Evolutionary conservation across 129 eudicot species (phyloP).

Genomic region (Erigeron canadensis): DNA sequence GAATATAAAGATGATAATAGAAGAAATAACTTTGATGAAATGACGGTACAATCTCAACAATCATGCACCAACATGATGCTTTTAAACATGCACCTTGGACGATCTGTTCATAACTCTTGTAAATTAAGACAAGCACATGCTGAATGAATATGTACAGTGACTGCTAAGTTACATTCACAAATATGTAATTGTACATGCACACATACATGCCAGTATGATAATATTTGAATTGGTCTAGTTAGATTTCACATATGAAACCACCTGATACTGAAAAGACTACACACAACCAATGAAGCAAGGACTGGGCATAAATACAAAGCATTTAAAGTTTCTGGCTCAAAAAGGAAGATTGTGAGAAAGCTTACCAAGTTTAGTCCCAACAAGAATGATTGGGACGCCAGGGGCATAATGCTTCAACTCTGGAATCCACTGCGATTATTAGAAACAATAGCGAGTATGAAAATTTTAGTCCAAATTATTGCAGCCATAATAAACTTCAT

Average conservation of each 20-base stretch:
- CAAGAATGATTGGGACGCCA: slow-evolving; percentile 94
- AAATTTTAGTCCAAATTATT: slow-evolving; percentile 2
- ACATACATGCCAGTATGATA: too few relatives aligned
- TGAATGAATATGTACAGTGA: too few relatives aligned
- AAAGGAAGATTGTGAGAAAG: slow-evolving; percentile 13
- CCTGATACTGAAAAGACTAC: too few relatives aligned
- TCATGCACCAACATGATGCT: background rate
- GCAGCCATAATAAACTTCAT: background rate
- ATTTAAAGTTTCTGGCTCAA: background rate
- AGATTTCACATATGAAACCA: too few relatives aligned
- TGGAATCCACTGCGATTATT: slow-evolving; percentile 87
- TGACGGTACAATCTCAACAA: background rate
- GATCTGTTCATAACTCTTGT: background rate
- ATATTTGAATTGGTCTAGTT: too few relatives aligned
- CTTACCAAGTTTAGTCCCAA: slow-evolving; percentile 98
- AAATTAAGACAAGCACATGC: background rate
- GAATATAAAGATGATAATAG: background rate
- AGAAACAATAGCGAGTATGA: background rate
- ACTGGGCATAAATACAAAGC: background rate
- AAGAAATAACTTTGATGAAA: background rate
- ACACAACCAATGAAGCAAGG: background rate
- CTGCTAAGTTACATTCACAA: too few relatives aligned
- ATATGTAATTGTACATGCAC: too few relatives aligned
- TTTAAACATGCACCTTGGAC: background rate
- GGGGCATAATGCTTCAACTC: slow-evolving; percentile 99